A percentile compares a stretch with the other conserved stretches of the same genome.
These are phyloP conservation scores for Eragrostis nindensis DNA, from an alignment of 176 grass and related monocot species.

Conservation along the genomic window DNA sequence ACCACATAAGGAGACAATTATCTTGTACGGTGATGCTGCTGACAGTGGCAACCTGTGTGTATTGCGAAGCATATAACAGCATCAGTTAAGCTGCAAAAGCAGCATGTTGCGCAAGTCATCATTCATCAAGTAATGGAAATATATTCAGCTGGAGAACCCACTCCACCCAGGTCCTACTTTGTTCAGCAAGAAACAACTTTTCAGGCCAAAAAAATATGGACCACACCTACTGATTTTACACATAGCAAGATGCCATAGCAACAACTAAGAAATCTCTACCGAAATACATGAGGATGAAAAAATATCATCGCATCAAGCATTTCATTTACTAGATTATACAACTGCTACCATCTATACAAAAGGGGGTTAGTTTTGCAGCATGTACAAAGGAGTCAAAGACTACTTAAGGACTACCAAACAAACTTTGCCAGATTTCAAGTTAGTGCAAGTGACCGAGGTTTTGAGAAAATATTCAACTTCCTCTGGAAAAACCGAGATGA, in stretches of 20 bases:
- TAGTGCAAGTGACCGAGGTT: slow-evolving; percentile 48
- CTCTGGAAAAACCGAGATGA: slow-evolving; percentile 69
- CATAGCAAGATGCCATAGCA: background rate
- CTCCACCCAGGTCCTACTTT: background rate
- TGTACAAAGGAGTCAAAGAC: slow-evolving; percentile 44
- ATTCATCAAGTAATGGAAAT: background rate
- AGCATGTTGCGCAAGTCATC: background rate
- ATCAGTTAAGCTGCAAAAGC: background rate
- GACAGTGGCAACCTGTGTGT: no score
- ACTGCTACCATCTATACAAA: slow-evolving; percentile 39
- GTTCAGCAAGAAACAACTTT: background rate
- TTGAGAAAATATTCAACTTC: slow-evolving; percentile 74
- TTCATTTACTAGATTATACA: slow-evolving; percentile 47
- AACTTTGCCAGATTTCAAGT: slow-evolving; percentile 32
- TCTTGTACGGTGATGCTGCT: no score
- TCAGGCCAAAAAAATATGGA: background rate
- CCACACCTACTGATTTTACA: slow-evolving; percentile 34
- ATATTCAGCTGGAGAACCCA: background rate
- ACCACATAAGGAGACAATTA: no score
- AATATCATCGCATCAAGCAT: slow-evolving; percentile 70
- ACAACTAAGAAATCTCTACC: slow-evolving; percentile 36
- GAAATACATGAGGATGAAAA: slow-evolving; percentile 72
- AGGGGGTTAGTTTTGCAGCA: slow-evolving; percentile 50
- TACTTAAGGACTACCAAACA: slow-evolving; percentile 29
- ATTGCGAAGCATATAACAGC: no score